Evolutionary conservation across 108 stramenopile genomes (phyloP), one percentile per base, ranked within the genome.

Genomic region (Aurantiochytrium sp.): DNA sequence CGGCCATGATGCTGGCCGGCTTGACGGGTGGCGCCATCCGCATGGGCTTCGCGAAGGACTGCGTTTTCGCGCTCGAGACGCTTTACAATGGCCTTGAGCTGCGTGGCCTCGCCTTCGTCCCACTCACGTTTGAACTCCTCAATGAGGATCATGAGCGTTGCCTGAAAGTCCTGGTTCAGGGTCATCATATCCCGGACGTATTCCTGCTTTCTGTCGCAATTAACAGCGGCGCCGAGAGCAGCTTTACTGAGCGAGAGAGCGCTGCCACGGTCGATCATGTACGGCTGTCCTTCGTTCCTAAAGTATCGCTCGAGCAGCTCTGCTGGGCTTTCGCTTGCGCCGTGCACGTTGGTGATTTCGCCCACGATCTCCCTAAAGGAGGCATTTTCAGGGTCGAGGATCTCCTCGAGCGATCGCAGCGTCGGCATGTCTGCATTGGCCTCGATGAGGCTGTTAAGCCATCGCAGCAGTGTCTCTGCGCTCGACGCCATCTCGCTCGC

Each of bases 81-180:
- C 28, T 83, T 83, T 6, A 83, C 10, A 35, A 83, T 83, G n/a
- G 76, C 23, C 28, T 45, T 21, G 10, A 83, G 6, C 23, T 83
- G 76, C 76, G 45, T 23, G 45, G 76, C 76, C 28, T 83, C 76
- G 76, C 76, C 76, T 6, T 83, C 28, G 49, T 83, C 76, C 49
- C 45, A 47, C n/a, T 83, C 76, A 45, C 49, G 45, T 18, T 83
- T 83, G 76, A 83, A 83, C 49, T 83, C 76, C 25, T 83, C 76
- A 1, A 83, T 83, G 49, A 83, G 51, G 0, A 83, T 23, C 76
- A 83, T 83, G 0, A 83, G 51, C 45, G 76, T 83, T 14, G 76
- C 51, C 76, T 83, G 76, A 45, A 53, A 83, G 51, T 83, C 76
- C 51, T 83, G 76, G 28, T 28, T 35, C 10, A 83, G 76, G 4